Conservation (phyloP, 768 basidiomycete species). For the Coprinopsis marcescibilis region DNA sequence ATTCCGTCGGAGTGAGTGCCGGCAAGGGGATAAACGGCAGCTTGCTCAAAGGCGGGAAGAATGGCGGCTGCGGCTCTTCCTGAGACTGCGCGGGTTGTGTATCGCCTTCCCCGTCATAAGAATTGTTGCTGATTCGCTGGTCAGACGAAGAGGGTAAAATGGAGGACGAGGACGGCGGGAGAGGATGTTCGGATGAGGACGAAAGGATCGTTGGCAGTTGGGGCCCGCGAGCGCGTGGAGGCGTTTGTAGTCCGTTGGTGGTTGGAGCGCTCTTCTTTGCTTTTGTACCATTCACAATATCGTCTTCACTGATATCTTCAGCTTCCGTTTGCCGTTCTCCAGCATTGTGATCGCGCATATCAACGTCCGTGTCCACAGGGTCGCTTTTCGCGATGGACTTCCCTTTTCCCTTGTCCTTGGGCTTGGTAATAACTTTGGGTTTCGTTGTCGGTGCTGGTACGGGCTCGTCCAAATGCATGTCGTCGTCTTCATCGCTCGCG, state of each 20-base stretch:
- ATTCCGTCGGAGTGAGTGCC: constrained; percentile 57
- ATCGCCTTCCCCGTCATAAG: not conserved
- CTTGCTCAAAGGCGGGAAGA: constrained; percentile 37
- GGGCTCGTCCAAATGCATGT: too few species aligned
- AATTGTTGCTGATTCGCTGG: not conserved
- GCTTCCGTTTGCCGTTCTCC: not conserved
- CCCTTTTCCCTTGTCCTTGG: not conserved
- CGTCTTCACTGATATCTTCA: too few species aligned
- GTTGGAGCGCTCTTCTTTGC: constrained; percentile 4
- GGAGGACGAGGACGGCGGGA: not conserved
- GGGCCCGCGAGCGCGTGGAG: not conserved
- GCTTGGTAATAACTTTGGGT: too few species aligned
- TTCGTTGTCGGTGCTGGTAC: too few species aligned
- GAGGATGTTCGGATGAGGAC: too few species aligned
- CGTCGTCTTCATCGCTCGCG: too few species aligned
- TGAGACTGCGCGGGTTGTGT: not conserved
- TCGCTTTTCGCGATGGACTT: not conserved
- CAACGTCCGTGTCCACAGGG: constrained; percentile 8
- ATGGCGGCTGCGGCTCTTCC: constrained; percentile 8
- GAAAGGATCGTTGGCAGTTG: not conserved
- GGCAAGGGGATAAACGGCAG: constrained; percentile 39
- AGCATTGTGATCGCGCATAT: constrained; percentile 1
- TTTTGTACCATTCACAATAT: too few species aligned
- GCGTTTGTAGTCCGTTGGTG: too few species aligned
- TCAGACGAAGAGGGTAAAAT: not conserved